Evolutionary conservation across 129 eudicot species (phyloP), one percentile per base, ranked within the genome.

Genomic region (Helichrysum umbraculigerum): DNA sequence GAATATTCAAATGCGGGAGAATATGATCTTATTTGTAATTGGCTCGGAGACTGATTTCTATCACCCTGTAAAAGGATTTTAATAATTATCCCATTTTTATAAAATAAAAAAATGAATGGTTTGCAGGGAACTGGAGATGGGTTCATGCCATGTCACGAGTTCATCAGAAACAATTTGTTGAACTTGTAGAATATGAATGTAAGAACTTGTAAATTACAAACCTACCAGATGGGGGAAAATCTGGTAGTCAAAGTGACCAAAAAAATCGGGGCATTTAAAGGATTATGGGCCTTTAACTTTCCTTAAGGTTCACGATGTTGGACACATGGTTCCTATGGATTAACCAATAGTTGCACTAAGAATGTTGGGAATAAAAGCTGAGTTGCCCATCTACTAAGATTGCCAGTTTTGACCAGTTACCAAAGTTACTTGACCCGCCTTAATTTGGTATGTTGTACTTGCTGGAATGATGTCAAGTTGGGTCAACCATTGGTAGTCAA

Each of bases 121-220:
- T 64, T 64, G 44, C 44, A 64, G 69, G 69, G 69, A 64, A 64
- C 42, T 64, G 69, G 69, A 64, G 69, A 64, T 64, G 68, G 68
- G 68, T 63, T 29, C 69, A 64, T 14, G 41, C 69, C 39, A 64
- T 64, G 69, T 7, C 41, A 29, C 30, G 70, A 42, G 33, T 42
- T 16, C 22, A 41, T 65, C 44, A 65, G 70, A 65, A 65, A 30
- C 42, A 30, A 30, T 65, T 65, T 4, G 70, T 65, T 3, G 70
- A n/a, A n/a, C n/a, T n/a, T n/a, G n/a, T n/a, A n/a, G n/a, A n/a
- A n/a, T n/a, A n/a, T n/a, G n/a, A n/a, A n/a, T n/a, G n/a, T n/a
- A n/a, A n/a, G n/a, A n/a, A n/a, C n/a, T n/a, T n/a, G n/a, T n/a
- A n/a, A n/a, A n/a, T n/a, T n/a, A n/a, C n/a, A n/a, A n/a, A n/a